These are phyloP conservation scores for Podaxis sp. DNA, from an alignment of 768 basidiomycete genomes.

Conservation along the genomic window DNA sequence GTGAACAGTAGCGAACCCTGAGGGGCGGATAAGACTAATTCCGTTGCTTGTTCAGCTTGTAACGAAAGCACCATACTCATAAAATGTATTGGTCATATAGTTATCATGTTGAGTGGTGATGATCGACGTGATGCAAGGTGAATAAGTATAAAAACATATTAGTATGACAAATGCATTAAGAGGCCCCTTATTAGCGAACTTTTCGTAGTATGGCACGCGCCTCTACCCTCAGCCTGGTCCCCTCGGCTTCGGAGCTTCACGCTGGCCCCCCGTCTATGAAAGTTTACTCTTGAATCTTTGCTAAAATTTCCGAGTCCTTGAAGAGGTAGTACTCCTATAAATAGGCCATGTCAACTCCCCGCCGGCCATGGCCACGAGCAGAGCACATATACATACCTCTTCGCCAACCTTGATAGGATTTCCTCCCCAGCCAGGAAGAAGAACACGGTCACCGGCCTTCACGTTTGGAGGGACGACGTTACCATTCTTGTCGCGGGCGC, in stretches of 20 bases:
- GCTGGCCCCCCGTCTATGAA: not conserved
- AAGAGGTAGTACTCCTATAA: slow-evolving; percentile 90
- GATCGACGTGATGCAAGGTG: not conserved
- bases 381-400: slow-evolving; percentile 58
- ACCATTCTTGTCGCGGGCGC: slow-evolving; percentile 88
- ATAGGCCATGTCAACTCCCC: not conserved
- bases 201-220: slow-evolving; percentile 7
- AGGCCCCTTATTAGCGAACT: slow-evolving; percentile 14
- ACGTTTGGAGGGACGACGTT: slow-evolving; percentile 70
- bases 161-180: slow-evolving; percentile 3
- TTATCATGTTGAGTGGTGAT: slow-evolving; percentile 14
- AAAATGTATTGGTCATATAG: not conserved
- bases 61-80: not conserved
- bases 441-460: slow-evolving; percentile 86
- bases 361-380: not conserved
- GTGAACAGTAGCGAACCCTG: not conserved
- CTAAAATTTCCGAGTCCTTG: slow-evolving; percentile 93
- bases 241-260: not conserved
- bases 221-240: not conserved
- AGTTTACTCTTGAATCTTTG: slow-evolving; percentile 88
- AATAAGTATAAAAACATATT: slow-evolving; percentile 1
- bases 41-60: not conserved
- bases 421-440: slow-evolving; percentile 96
- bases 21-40: not conserved
- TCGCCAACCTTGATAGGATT: slow-evolving; percentile 95